A percentile compares a stretch with the other conserved stretches of the same genome.
Evolutionary conservation across 345 rosid species (phyloP).

Genomic region (Brassica nigra): DNA sequence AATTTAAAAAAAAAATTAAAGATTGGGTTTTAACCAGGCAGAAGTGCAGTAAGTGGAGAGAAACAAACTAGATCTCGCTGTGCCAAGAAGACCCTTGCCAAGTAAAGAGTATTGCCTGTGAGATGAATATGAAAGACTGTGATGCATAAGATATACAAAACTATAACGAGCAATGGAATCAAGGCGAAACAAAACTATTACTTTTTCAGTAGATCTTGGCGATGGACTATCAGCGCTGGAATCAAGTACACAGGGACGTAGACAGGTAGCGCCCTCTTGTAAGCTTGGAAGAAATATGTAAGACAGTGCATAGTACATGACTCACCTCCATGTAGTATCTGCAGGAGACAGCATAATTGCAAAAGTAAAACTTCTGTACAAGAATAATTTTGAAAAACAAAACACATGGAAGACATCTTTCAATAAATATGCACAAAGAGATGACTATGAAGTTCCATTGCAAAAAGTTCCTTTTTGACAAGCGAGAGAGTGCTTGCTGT

Average conservation of each 20-base stretch:
- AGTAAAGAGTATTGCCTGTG: conserved; percentile 73
- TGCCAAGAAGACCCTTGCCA: conserved; percentile 83
- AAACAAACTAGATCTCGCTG: conserved; percentile 93
- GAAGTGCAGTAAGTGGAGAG: conserved; percentile 85
- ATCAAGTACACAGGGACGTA: conserved; percentile 90
- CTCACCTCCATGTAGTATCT: conserved; percentile 89
- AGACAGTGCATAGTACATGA: conserved; percentile 64
- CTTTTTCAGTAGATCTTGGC: conserved; percentile 79
- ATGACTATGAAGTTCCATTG: too few species aligned
- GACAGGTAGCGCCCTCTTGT: conserved; percentile 84
- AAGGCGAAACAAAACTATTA: conserved; percentile 21
- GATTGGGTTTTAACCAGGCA: conserved; percentile 67
- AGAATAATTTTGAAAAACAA: neutral
- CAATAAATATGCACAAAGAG: neutral
- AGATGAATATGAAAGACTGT: conserved; percentile 9
- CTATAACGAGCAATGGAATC: neutral
- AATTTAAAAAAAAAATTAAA: neutral
- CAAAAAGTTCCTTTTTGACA: too few species aligned
- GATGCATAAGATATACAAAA: neutral
- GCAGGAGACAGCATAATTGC: conserved; percentile 39
- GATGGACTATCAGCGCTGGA: conserved; percentile 93
- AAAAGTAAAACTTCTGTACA: neutral
- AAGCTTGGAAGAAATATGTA: conserved; percentile 77
- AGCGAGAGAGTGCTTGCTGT: neutral
- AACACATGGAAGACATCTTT: neutral